Evolutionary conservation across 345 rosid species (phyloP), one percentile per base, ranked within the genome.

Genomic region (Sisymbrium altissimum): DNA sequence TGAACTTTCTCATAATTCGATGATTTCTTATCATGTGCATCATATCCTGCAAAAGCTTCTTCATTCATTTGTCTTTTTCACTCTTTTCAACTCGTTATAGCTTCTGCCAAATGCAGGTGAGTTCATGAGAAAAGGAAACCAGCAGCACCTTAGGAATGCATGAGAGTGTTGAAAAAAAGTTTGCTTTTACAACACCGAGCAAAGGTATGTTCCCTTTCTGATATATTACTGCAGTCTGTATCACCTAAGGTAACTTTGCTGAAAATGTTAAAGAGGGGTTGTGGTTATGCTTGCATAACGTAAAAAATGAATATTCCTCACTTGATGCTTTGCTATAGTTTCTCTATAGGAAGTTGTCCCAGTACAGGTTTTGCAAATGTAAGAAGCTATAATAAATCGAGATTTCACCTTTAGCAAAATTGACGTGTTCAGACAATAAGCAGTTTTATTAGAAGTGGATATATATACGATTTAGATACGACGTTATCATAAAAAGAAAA

Each of bases 91-190:
- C 55, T 60, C 40, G 32, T 70, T 48, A 14, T 70, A 58, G 30
- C 36, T 63, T 82, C 41, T 83, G 46, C 67, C 58, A 41, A 72
- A 71, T 46, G 52, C 84, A 94, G 98, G 98, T 94, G 71, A 85
- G 97, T 80, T 85, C 97, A 52, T 81, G 77, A 73, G 86, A 91
- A 80, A 94, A 94, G 89, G 97, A 94, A 83, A 94, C 93, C 43
- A 91, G 97, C 70, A 94, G 98, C 86, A 94, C 97, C 45, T 66
- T 93, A 14, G 98, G 97, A 79, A 94, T 91, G 98, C 92, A 87
- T 39, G 98, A 91, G 66, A 94, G 81, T 83, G 98, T 94, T 64
- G 89, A n/a, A 88, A 66, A 94, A 97, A 78, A 94, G 98, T 82
- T 82, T 83, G 82, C 97, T 91, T 75, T 81, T 94, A 80, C 85